phyloP scores from a whole-genome alignment of 192 early-diverging fungal species.

The Chytriomyces confervae region DNA sequence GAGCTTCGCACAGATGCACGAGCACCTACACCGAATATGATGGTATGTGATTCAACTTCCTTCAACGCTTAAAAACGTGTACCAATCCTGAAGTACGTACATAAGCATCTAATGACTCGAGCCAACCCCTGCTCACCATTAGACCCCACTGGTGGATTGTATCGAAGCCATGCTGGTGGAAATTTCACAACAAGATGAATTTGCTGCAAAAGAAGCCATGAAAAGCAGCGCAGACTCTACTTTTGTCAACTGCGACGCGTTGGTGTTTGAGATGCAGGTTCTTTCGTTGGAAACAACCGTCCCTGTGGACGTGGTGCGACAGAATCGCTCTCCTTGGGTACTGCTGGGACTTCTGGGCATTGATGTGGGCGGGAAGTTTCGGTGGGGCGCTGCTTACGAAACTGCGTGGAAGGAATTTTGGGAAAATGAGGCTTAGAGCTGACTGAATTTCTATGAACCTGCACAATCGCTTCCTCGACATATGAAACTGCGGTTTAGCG shows the following conservation, averaged over 20 bases:
- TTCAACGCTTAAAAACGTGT: too few species aligned
- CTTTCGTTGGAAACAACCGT: constrained; percentile 5
- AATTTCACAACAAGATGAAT: background rate
- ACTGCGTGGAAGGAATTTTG: constrained; percentile 12
- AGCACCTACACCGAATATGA: background rate
- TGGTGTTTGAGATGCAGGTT: background rate
- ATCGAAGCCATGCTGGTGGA: background rate
- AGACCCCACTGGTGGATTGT: background rate
- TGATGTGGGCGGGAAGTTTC: background rate
- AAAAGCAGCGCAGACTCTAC: background rate
- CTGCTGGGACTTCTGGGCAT: constrained; percentile 10
- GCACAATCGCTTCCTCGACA: too few species aligned
- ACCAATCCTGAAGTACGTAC: too few species aligned
- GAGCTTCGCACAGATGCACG: background rate
- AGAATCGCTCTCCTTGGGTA: constrained; percentile 10
- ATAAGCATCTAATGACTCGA: too few species aligned
- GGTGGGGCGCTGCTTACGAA: constrained; percentile 21
- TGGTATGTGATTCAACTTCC: background rate
- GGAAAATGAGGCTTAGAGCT: background rate
- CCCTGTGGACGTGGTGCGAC: background rate
- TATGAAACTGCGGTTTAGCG: too few species aligned
- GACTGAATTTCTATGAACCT: too few species aligned
- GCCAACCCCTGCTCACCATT: too few species aligned
- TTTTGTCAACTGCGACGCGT: background rate
- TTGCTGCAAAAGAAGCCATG: background rate